Conservation (phyloP, 805 yeast genomes). For the Candida glaebosa region DNA sequence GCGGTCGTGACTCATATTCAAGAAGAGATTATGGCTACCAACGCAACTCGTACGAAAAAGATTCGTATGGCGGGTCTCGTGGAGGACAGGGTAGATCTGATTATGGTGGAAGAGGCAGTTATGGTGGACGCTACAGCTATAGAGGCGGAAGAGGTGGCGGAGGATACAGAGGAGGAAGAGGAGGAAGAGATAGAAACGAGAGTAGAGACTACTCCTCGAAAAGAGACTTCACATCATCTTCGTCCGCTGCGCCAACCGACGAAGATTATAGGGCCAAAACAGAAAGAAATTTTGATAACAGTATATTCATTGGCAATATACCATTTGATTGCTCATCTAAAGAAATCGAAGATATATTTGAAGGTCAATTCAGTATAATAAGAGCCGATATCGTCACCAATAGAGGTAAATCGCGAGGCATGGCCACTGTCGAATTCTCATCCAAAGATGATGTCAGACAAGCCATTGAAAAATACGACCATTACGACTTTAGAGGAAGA, state of each 20-base stretch:
- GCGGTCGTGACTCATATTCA: constrained; percentile 7
- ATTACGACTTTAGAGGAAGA: constrained; percentile 65
- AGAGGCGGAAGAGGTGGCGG: constrained; percentile 16
- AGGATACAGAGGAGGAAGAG: constrained; percentile 14
- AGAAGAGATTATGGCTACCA: constrained; percentile 32
- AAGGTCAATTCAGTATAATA: constrained; percentile 49
- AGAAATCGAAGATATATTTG: constrained; percentile 58
- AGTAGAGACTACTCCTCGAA: constrained; percentile 12
- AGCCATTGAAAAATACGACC: constrained; percentile 70
- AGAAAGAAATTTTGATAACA: constrained; percentile 61
- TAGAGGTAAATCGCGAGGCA: constrained; percentile 80
- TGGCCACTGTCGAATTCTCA: constrained; percentile 86
- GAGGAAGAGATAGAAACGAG: constrained; percentile 12
- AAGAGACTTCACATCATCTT: constrained; percentile 23
- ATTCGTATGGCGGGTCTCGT: constrained; percentile 12
- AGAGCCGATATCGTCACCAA: constrained; percentile 80
- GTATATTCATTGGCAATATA: constrained; percentile 70
- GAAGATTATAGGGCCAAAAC: constrained; percentile 27
- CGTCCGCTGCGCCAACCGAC: constrained; percentile 32
- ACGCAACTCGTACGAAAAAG: constrained; percentile 19
- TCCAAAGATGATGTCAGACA: constrained; percentile 58
- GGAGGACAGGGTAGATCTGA: constrained; percentile 23
- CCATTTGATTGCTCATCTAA: constrained; percentile 61
- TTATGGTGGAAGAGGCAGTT: constrained; percentile 16
- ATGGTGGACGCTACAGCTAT: constrained; percentile 17